These are phyloP conservation scores for Neobulgaria alba DNA, from an alignment of 2,329 filamentous ascomycete species.

Conservation along the genomic window DNA sequence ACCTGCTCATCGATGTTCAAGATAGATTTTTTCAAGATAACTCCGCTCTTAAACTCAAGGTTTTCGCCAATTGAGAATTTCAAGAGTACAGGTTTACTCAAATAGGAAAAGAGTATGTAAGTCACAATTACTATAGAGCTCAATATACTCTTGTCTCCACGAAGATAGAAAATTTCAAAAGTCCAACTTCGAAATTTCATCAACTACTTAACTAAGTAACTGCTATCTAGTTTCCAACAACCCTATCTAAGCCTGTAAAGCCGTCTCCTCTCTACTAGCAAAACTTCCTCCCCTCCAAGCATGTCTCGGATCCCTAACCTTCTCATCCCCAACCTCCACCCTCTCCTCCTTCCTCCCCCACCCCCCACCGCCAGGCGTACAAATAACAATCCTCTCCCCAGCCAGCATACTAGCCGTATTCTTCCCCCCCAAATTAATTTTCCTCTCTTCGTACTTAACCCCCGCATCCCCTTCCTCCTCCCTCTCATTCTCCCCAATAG, in stretches of 20 bases:
- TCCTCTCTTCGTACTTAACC: slow-evolving; percentile 49
- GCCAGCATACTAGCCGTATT: slow-evolving; percentile 69
- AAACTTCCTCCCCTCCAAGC: slow-evolving; percentile 53
- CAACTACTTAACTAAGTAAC: too few species aligned
- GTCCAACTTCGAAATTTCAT: too few species aligned
- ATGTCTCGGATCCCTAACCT: slow-evolving; percentile 47
- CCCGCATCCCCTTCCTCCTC: slow-evolving; percentile 27
- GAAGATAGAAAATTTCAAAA: too few species aligned
- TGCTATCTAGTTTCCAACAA: too few species aligned
- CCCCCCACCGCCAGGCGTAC: slow-evolving; percentile 71
- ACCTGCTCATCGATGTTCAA: too few species aligned
- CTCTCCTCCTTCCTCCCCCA: slow-evolving; percentile 56
- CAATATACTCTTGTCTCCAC: too few species aligned
- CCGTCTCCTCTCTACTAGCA: slow-evolving; percentile 46
- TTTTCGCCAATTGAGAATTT: too few species aligned
- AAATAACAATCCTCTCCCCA: slow-evolving; percentile 70
- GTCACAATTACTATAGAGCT: too few species aligned
- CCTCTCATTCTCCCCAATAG: slow-evolving; percentile 15
- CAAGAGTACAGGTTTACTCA: too few species aligned
- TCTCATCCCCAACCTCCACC: slow-evolving; percentile 38
- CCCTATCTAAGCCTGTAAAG: slow-evolving; percentile 42
- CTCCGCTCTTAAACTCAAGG: too few species aligned
- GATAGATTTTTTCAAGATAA: too few species aligned
- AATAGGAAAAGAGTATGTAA: too few species aligned
- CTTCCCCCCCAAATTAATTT: slow-evolving; percentile 69